phyloP scores from a whole-genome alignment of 495 filamentous ascomycete species.

The Penicillium turbatum region DNA sequence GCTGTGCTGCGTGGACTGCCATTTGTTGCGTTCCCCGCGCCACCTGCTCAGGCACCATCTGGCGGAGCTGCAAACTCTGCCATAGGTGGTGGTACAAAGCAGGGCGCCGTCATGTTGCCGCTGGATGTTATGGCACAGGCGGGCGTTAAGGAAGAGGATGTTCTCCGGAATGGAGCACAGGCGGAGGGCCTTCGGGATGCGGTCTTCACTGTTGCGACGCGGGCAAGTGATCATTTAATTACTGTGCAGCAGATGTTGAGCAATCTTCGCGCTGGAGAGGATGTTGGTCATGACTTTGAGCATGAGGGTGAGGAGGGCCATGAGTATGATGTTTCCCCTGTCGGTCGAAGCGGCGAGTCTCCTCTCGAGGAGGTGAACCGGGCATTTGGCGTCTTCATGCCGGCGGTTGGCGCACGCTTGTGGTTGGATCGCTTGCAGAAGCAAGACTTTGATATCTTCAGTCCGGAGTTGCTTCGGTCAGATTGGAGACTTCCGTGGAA shows the following conservation, averaged over 20 bases:
- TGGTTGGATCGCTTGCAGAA: slow-evolving; percentile 76
- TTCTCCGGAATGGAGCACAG: slow-evolving; percentile 70
- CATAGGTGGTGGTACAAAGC: slow-evolving; percentile 35
- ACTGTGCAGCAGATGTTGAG: slow-evolving; percentile 88
- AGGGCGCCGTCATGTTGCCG: slow-evolving; percentile 71
- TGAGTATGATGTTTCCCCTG: slow-evolving; percentile 44
- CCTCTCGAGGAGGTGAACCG: slow-evolving; percentile 54
- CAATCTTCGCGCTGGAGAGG: slow-evolving; percentile 65
- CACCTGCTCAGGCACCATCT: slow-evolving; percentile 52
- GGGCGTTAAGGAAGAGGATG: slow-evolving; percentile 79
- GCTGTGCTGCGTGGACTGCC: slow-evolving; percentile 81
- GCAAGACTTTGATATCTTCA: slow-evolving; percentile 78
- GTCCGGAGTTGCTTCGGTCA: slow-evolving; percentile 55
- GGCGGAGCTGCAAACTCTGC: slow-evolving; percentile 19
- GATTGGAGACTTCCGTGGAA: slow-evolving; percentile 90
- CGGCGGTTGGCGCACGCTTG: slow-evolving; percentile 67
- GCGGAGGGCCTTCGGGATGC: slow-evolving; percentile 81
- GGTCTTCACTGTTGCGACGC: slow-evolving; percentile 85
- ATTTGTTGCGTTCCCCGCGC: slow-evolving; percentile 71
- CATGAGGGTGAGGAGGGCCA: slow-evolving; percentile 76
- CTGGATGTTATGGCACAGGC: slow-evolving; percentile 83
- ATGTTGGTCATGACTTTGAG: slow-evolving; percentile 80
- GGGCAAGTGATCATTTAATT: slow-evolving; percentile 91
- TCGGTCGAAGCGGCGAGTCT: slow-evolving; percentile 36
- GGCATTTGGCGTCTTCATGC: slow-evolving; percentile 75